Percentiles rank a stretch among this genome's conserved stretches.
Conservation (phyloP, 1,139 yeast genomes). For the Pichia cactophila region DNA sequence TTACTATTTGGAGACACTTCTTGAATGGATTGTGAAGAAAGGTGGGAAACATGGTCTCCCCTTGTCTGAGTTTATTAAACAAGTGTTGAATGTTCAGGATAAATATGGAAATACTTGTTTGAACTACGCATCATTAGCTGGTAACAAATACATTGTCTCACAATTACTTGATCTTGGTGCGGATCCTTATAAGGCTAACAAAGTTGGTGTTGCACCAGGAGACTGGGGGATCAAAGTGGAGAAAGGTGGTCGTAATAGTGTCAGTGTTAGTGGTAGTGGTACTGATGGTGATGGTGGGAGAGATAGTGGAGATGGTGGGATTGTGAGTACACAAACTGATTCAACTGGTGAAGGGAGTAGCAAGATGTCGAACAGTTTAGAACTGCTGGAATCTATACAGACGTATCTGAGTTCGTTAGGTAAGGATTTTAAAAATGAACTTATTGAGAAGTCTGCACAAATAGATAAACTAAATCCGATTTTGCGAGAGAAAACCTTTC, state of each 20-base stretch:
- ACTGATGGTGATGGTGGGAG: background rate
- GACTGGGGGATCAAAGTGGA: conserved; percentile 60
- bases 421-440: conserved; percentile 41
- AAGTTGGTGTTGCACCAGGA: conserved; percentile 75
- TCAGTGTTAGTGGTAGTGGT: background rate
- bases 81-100: conserved; percentile 71
- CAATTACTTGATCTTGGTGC: conserved; percentile 82
- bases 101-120: conserved; percentile 82
- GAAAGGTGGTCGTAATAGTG: background rate
- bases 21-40: conserved; percentile 71
- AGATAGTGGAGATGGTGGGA: background rate
- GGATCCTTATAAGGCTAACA: conserved; percentile 67
- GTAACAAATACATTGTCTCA: conserved; percentile 73
- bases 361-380: conserved; percentile 27
- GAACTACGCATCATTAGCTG: conserved; percentile 85
- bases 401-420: conserved; percentile 35
- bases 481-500: conserved; percentile 41
- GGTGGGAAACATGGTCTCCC: conserved; percentile 39
- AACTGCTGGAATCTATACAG: conserved; percentile 37
- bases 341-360: background rate
- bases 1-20: conserved; percentile 66
- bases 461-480: conserved; percentile 41
- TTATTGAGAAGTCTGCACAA: conserved; percentile 36
- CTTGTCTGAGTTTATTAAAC: conserved; percentile 55
- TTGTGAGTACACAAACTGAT: background rate